Evolutionary conservation across 2,329 filamentous ascomycete species (phyloP).

Genomic region (Diaporthe eres): DNA sequence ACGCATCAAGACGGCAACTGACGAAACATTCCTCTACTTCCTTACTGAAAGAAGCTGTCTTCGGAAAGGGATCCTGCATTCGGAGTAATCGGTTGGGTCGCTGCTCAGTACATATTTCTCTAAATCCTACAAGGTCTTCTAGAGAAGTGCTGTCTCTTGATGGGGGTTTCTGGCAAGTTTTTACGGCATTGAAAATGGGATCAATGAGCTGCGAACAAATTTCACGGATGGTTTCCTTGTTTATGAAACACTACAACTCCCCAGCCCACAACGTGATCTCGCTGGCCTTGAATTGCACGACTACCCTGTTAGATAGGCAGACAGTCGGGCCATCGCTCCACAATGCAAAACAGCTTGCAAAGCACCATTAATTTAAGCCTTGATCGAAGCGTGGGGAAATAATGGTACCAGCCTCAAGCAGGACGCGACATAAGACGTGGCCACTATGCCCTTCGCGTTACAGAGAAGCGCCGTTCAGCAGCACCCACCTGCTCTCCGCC

Average conservation of each 20-base stretch:
- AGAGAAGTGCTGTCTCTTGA: constrained; percentile 41
- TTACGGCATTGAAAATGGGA: constrained; percentile 45
- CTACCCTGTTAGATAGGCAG: constrained; percentile 26
- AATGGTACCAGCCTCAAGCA: too few relatives aligned
- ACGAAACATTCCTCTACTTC: constrained; percentile 54
- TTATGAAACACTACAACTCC: constrained; percentile 19
- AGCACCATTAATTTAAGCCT: not conserved
- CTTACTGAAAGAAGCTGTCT: constrained; percentile 63
- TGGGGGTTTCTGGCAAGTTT: constrained; percentile 43
- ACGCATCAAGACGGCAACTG: constrained; percentile 52
- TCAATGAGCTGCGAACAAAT: constrained; percentile 44
- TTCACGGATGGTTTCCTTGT: constrained; percentile 42
- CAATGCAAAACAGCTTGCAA: constrained; percentile 23
- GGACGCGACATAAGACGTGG: not conserved
- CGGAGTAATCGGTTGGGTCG: constrained; percentile 73
- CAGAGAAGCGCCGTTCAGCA: not conserved
- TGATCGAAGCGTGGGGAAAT: not conserved
- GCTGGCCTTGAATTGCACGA: constrained; percentile 5
- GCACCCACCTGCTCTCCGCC: too few relatives aligned
- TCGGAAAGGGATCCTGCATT: constrained; percentile 63
- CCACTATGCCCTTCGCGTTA: not conserved
- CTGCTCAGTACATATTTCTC: constrained; percentile 49
- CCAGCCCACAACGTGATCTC: not conserved
- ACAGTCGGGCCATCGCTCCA: not conserved
- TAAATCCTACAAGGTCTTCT: constrained; percentile 41